Evolutionary conservation across 2,329 filamentous ascomycete genomes (phyloP).

Genomic region (Dothiorella sarmentorum): DNA sequence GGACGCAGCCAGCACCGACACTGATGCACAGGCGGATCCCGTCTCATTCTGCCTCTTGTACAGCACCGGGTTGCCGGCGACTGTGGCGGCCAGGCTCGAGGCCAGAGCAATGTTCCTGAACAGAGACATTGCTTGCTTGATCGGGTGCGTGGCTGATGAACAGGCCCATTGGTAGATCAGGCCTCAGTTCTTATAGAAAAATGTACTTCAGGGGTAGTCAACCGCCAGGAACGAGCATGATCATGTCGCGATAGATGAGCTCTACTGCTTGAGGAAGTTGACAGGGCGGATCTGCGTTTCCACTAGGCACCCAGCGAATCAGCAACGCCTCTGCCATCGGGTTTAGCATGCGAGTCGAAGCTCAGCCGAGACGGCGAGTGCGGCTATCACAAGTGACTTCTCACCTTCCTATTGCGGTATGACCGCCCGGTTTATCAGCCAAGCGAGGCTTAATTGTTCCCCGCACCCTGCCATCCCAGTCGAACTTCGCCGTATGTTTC

Average conservation of each 20-base stretch:
- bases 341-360: too few species aligned
- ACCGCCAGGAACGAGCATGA: background rate
- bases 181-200: background rate
- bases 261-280: slow-evolving; percentile 13
- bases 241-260: background rate
- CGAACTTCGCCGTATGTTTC: too few species aligned
- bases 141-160: background rate
- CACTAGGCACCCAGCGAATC: background rate
- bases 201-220: background rate
- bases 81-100: background rate
- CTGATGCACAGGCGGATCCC: slow-evolving; percentile 19
- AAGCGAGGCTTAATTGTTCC: background rate
- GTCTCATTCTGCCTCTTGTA: slow-evolving; percentile 6
- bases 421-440: background rate
- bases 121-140: background rate
- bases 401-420: background rate
- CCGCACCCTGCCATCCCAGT: too few species aligned
- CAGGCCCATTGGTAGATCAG: background rate
- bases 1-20: slow-evolving; percentile 12
- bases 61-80: background rate
- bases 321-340: background rate
- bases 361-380: background rate
- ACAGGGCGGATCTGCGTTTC: background rate
- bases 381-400: background rate
- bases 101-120: slow-evolving; percentile 5